Base-by-base conservation (phyloP, 768 basidiomycete species). In the Psilocybe subaeruginosa region DNA sequence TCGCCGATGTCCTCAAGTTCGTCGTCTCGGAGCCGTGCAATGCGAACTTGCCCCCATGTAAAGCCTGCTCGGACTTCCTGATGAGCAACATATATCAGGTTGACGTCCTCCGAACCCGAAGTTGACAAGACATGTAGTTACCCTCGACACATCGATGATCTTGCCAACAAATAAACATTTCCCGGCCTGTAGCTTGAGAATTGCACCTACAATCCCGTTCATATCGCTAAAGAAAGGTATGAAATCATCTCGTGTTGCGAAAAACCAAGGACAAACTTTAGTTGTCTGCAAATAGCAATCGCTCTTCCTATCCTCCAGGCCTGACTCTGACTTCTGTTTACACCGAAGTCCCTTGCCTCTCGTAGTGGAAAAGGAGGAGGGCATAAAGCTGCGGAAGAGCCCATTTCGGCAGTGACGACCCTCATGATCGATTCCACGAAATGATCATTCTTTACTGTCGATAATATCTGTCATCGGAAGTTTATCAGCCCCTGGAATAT, bases 301-400 rank as follows among this genome's bases (percentile, higher is more conserved):
- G 86, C 85, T 31, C 84, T 76, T 8, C 88, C 88, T 19, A 89
- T 80, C 49, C 83, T 74, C 88, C 88, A 89, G 8, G 83, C 82
- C 68, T 85, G 77, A 19, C 85, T 88, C 9, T 85, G 78, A 29
- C 82, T 85, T 46, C 81, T 82, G 2, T 78, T 74, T 14, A 86
- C 77, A 39, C 86, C 78, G 37, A 73, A 78, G 33, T 72, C 65
- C 29, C 76, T 68, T 14, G 76, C 70, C 23, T 79, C 69, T 39
- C 68, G 67, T 14, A 75, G 74, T 1, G 69, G 68, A 3, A 83
- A 63, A 4, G 85, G 83, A 5, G 78, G 70, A 17, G 68, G 72
- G 35, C 79, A 82, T 16, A 76, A 51, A 14, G 82, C 84, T 29
- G 81, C 83, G 29, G 74, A 71, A 0, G 83, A 83, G 5, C 85